Evolutionary conservation across 1,284 basidiomycete genomes (phyloP).

Genomic region (Boletus semigastroideus): DNA sequence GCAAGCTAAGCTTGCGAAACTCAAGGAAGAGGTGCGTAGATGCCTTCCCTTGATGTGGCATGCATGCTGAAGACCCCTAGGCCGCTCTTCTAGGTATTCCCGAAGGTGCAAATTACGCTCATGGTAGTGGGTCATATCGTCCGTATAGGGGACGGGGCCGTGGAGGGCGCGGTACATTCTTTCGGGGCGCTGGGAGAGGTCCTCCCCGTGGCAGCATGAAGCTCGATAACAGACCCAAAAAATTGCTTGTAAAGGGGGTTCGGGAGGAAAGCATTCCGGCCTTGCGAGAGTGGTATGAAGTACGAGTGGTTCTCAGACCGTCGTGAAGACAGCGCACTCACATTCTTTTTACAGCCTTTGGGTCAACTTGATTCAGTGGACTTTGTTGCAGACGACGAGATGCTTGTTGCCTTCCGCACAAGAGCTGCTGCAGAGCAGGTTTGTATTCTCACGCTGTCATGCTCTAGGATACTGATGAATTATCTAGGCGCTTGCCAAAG

Average conservation of each 20-base stretch:
- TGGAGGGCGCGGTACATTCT: constrained; percentile 56
- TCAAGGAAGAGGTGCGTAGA: constrained; percentile 75
- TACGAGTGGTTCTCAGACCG: constrained; percentile 34
- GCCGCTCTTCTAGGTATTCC: constrained; percentile 79
- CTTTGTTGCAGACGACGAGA: constrained; percentile 48
- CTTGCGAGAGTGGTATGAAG: constrained; percentile 83
- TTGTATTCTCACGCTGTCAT: constrained; percentile 12
- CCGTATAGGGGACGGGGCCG: constrained; percentile 73
- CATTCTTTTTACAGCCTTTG: constrained; percentile 44
- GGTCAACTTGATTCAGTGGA: constrained; percentile 69
- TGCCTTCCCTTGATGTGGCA: background rate
- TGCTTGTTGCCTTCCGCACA: constrained; percentile 66
- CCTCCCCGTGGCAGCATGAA: constrained; percentile 73
- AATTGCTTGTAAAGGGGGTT: constrained; percentile 72
- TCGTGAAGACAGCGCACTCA: constrained; percentile 9
- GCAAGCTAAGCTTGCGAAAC: constrained; percentile 75
- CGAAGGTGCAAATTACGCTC: constrained; percentile 41
- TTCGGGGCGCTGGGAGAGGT: constrained; percentile 64
- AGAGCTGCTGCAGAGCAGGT: constrained; percentile 78
- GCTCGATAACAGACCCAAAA: constrained; percentile 88
- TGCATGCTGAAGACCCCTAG: constrained; percentile 35
- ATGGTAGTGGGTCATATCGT: constrained; percentile 50
- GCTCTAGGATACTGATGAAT: constrained; percentile 8
- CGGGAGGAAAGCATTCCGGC: constrained; percentile 54
- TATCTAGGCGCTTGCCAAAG: constrained; percentile 64